Base-by-base conservation (phyloP, 352 stramenopile genomes). In the Phytophthora cryptogea region DNA sequence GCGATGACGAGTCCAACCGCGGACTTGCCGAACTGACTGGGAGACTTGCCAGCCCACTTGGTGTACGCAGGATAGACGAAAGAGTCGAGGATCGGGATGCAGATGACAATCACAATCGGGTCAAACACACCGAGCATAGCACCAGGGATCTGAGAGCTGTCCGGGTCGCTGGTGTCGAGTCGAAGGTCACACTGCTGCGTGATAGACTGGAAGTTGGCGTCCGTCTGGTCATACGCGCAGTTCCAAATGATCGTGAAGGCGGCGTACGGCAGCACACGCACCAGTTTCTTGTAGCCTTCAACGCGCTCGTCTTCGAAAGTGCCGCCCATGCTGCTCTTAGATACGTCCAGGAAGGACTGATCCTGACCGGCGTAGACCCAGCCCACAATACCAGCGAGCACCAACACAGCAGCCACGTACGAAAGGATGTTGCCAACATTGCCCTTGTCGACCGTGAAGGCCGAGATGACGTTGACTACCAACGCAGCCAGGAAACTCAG, bases 191-290 rank as follows among this genome's bases (percentile, higher is more conserved):
- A 80, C 61, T 90, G 80, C 59, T 90, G 80, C 8, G 77, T 81
- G 62, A 90, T 88, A 13, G 75, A 72, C 66, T 90, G 80, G 64
- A 86, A 84, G 62, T 90, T 90, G 68, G 71, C 80, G 40, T 86
- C 74, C 0, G 67, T 80, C 64, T 90, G 80, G 61, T 90, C 77
- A 54, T 90, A 86, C 5, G 68, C 72, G 17, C 70, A 81, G 4
- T 85, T 45, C 80, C 80, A 89, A 17, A 87, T 80, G 40, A 87
- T 83, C 2, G 67, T 87, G 59, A 86, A 85, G 0, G 74, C 61
- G 8, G 76, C 60, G 50, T 80, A 85, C 13, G 78, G 78, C 0
- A 88, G 51, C 8, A 84, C 65, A 13, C 76, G 73, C 5, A 88
- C 62, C 0, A 86, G 62, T 4, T 72, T 63, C 64, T 80, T 79